These are phyloP conservation scores for Pistacia integerrima DNA, from an alignment of 345 rosid species.

Conservation along the genomic window DNA sequence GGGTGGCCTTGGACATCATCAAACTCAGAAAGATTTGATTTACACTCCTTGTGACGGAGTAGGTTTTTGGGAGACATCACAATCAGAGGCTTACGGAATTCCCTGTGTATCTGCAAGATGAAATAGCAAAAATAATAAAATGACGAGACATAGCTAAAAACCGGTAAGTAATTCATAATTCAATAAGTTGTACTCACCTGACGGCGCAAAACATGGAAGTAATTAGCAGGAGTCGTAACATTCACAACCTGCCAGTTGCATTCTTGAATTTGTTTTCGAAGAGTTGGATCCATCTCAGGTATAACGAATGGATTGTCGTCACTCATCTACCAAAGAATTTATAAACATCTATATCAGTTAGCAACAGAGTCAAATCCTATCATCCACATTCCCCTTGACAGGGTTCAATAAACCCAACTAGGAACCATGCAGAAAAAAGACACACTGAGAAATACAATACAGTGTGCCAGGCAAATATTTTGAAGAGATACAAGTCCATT, in stretches of 20 bases:
- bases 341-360: not conserved
- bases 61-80: slow-evolving; percentile 92
- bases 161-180: slow-evolving; percentile 2
- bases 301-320: slow-evolving; percentile 79
- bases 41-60: slow-evolving; percentile 90
- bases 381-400: not conserved
- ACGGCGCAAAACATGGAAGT: slow-evolving; percentile 79
- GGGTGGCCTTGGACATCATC: slow-evolving; percentile 96
- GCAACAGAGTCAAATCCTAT: not conserved
- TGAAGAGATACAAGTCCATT: too few species aligned
- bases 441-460: not conserved
- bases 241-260: slow-evolving; percentile 91
- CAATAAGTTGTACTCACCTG: slow-evolving; percentile 52
- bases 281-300: slow-evolving; percentile 82
- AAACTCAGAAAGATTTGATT: slow-evolving; percentile 90
- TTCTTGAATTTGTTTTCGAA: slow-evolving; percentile 78
- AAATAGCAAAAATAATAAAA: slow-evolving; percentile 14
- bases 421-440: not conserved
- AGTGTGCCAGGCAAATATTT: too few species aligned
- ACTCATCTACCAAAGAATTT: slow-evolving; percentile 62
- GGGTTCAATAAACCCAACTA: not conserved
- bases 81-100: slow-evolving; percentile 85
- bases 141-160: not conserved
- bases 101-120: slow-evolving; percentile 70
- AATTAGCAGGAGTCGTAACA: slow-evolving; percentile 87